These are phyloP conservation scores for Candida bentonensis DNA, from an alignment of 805 yeast genomes.

Conservation along the genomic window DNA sequence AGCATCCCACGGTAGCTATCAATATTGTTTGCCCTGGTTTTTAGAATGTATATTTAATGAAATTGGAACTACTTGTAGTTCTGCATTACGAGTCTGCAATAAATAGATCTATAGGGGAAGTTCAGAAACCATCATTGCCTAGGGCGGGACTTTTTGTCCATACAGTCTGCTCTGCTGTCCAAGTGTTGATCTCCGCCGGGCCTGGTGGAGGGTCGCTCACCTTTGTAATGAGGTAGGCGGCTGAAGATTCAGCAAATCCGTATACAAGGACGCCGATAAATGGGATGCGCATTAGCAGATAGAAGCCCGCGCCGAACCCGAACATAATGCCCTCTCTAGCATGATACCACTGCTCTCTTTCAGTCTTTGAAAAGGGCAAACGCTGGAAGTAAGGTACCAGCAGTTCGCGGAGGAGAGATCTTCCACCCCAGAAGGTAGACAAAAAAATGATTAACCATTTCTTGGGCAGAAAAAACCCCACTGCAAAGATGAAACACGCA, in stretches of 20 bases:
- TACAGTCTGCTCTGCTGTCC: slow-evolving; percentile 20
- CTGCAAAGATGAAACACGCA: slow-evolving; percentile 25
- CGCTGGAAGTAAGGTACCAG: slow-evolving; percentile 37
- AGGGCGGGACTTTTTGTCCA: slow-evolving; percentile 14
- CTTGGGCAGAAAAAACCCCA: slow-evolving; percentile 25
- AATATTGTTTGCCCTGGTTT: too few relatives aligned
- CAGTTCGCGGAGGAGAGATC: slow-evolving; percentile 31
- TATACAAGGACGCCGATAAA: slow-evolving; percentile 33
- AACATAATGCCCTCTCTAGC: slow-evolving; percentile 41
- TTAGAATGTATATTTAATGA: background rate
- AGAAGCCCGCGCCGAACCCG: slow-evolving; percentile 41
- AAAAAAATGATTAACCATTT: slow-evolving; percentile 25
- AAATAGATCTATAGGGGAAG: background rate
- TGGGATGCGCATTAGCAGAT: slow-evolving; percentile 29
- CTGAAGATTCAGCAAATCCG: slow-evolving; percentile 38
- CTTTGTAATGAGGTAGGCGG: slow-evolving; percentile 41
- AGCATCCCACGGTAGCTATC: too few relatives aligned
- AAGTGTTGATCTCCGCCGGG: slow-evolving; percentile 10
- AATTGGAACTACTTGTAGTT: too few relatives aligned
- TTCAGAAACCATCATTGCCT: background rate
- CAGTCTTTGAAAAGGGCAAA: slow-evolving; percentile 28
- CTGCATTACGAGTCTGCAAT: background rate
- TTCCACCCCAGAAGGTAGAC: slow-evolving; percentile 33
- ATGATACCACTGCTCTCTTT: slow-evolving; percentile 34
- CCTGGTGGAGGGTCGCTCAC: slow-evolving; percentile 34